Conservation (phyloP, 2,329 filamentous ascomycete species). For the Trichothecium sympodiale region DNA sequence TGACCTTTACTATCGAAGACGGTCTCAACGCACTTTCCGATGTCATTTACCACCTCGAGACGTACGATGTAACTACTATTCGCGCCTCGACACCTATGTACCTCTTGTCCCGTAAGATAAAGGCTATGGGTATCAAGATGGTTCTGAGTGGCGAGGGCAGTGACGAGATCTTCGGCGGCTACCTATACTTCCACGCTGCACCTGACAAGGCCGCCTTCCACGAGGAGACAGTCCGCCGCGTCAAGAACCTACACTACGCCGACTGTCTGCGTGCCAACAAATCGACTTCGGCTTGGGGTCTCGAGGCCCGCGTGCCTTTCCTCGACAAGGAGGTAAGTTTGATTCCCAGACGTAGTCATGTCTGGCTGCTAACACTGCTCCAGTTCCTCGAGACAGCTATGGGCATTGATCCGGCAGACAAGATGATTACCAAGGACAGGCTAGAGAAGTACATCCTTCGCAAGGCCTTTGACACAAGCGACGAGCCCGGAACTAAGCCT, state of each 20-base stretch:
- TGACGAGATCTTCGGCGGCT: constrained; percentile 97
- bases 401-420: constrained; percentile 88
- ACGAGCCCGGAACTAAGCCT: constrained; percentile 67
- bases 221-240: constrained; percentile 82
- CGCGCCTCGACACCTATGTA: constrained; percentile 99
- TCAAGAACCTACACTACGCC: constrained; percentile 94
- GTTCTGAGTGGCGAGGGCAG: constrained; percentile 93
- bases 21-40: constrained; percentile 93
- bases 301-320: constrained; percentile 96
- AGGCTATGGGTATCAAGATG: constrained; percentile 99
- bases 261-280: constrained; percentile 98
- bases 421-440: constrained; percentile 82
- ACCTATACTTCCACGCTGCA: constrained; percentile 95
- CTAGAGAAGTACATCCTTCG: constrained; percentile 98
- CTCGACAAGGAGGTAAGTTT: constrained; percentile 70
- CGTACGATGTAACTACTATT: constrained; percentile 96
- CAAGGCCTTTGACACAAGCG: constrained; percentile 90
- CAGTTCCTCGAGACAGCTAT: constrained; percentile 85
- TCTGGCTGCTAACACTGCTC: constrained; percentile 6
- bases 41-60: constrained; percentile 96
- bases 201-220: constrained; percentile 90
- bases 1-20: constrained; percentile 97
- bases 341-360: constrained; percentile 1
- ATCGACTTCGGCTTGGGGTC: constrained; percentile 94
- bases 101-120: constrained; percentile 94